Evolutionary conservation across 2,329 filamentous ascomycete species (phyloP).

Genomic region (Penicillium sp.): DNA sequence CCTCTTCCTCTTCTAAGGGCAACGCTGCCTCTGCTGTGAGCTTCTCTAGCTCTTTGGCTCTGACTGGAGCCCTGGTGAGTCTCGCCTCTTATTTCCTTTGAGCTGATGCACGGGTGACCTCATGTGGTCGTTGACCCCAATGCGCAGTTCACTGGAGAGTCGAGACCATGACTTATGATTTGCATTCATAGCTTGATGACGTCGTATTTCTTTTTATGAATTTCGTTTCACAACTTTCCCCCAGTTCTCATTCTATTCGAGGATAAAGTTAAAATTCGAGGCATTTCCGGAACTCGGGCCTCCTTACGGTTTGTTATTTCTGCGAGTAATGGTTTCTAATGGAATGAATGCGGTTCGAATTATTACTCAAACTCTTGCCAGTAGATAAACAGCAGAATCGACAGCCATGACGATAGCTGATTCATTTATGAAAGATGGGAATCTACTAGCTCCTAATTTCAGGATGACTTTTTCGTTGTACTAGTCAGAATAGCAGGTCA

Average conservation of each 20-base stretch:
- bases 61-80: constrained; percentile 21
- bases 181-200: neutral
- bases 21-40: constrained; percentile 12
- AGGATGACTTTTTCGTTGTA: no score
- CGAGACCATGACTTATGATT: neutral
- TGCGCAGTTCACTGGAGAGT: neutral
- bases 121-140: no score
- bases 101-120: neutral
- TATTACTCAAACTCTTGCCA: neutral
- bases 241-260: neutral
- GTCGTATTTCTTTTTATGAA: neutral
- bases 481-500: no score
- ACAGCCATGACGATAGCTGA: no score
- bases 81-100: constrained; percentile 22
- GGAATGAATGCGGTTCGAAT: neutral
- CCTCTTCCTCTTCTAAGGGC: constrained; percentile 16
- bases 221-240: neutral
- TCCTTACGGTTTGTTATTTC: neutral
- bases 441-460: no score
- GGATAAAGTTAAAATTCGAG: neutral
- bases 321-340: neutral
- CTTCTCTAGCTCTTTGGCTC: constrained; percentile 10
- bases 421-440: no score
- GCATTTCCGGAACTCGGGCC: neutral
- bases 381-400: neutral